A percentile compares a stretch with the other conserved stretches of the same genome.
These are phyloP conservation scores for Phaeoacremonium minimum DNA, from an alignment of 2,329 filamentous ascomycete genomes.

Conservation along the genomic window DNA sequence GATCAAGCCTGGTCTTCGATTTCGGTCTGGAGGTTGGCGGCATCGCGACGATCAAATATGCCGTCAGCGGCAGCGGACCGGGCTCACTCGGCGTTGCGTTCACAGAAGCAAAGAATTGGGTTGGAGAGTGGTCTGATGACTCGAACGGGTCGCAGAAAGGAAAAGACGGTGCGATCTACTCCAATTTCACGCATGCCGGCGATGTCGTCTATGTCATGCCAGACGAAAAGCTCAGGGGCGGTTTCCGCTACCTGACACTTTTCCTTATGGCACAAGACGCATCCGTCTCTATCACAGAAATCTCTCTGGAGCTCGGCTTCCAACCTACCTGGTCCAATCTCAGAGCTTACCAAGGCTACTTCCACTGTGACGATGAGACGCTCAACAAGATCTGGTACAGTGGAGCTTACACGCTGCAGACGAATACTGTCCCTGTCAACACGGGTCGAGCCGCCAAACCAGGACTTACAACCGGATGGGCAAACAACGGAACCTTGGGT, in stretches of 20 bases:
- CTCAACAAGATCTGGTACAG: constrained; percentile 51
- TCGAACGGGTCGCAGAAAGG: constrained; percentile 39
- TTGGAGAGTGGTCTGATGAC: constrained; percentile 39
- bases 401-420: constrained; percentile 41
- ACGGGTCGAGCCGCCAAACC: constrained; percentile 23
- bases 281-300: constrained; percentile 23
- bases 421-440: constrained; percentile 23
- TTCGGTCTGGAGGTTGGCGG: constrained; percentile 57
- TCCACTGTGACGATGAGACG: constrained; percentile 40
- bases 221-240: constrained; percentile 38
- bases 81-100: constrained; percentile 40
- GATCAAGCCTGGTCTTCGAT: constrained; percentile 51
- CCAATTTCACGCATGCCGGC: constrained; percentile 26
- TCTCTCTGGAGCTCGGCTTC: constrained; percentile 28
- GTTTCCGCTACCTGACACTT: constrained; percentile 48
- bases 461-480: constrained; percentile 34
- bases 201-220: constrained; percentile 33
- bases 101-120: constrained; percentile 41
- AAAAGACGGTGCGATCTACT: constrained; percentile 42
- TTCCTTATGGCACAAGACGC: constrained; percentile 22
- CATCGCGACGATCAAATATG: constrained; percentile 46
- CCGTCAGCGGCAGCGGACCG: constrained; percentile 24
- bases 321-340: constrained; percentile 40
- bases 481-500: constrained; percentile 25
- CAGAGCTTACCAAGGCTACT: constrained; percentile 50